Base-by-base conservation (phyloP, 805 yeast species). In the Myxozyma udenii region DNA sequence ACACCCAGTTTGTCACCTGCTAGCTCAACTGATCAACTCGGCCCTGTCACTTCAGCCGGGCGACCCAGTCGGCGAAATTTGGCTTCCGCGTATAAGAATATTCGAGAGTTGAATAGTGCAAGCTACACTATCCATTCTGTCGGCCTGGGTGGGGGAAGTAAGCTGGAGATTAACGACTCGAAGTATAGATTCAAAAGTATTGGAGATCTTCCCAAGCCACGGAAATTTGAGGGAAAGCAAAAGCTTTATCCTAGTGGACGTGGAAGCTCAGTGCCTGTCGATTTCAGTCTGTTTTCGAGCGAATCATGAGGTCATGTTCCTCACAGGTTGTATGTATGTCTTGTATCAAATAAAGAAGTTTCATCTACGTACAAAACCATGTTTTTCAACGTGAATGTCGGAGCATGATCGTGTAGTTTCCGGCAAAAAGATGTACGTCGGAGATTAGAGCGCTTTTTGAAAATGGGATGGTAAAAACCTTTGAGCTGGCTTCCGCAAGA, bases 191-290 rank as follows among this genome's bases (percentile, higher is more conserved):
- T 87, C 74, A 65, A 72, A 2, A 86, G 86, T 65, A 75, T 78
- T 16, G 68, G 71, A 39, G 84, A 87, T 22, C 72, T 93, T 41
- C 98, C 98, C 0, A 81, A 80, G 61, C 98, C 98, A n/a, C 76
- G 98, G 60, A 76, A 78, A 44, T 88, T 85, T 64, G 81, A 78
- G 46, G 85, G 83, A 2, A 77, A 76, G 42, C 78, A 78, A 52
- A 89, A 91, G 66, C 72, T 89, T 58, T 93, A 93, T 70, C 96
- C 98, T 16, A 87, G 96, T 69, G 98, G 98, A 12, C 78, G 96
- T 61, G 98, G 98, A 2, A 80, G 89, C 25, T 86, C 95, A 30
- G 93, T 90, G 33, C 97, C 97, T 0, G 71, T 90, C 56, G 81
- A 87, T 60, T 71, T 90, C 49, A 67, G 75, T 16, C 47, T 69